phyloP scores from a whole-genome alignment of 2,329 filamentous ascomycete genomes.

The Colletotrichum orbiculare region DNA sequence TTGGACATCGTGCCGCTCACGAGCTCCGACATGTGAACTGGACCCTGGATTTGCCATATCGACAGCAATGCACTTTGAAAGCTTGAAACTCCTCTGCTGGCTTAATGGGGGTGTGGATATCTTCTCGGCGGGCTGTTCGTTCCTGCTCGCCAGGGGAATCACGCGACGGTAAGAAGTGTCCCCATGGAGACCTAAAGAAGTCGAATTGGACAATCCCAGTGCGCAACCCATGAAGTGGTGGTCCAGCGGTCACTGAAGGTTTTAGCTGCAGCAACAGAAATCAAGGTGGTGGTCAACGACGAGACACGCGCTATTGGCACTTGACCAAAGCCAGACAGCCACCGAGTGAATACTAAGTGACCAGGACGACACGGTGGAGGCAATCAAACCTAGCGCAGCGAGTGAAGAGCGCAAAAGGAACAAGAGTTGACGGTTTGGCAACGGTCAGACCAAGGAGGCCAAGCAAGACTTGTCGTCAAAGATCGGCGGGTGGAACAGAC shows the following conservation, averaged over 20 bases:
- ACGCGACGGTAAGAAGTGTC: not conserved
- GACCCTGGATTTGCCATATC: constrained; percentile 30
- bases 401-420: constrained; percentile 5
- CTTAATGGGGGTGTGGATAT: not conserved
- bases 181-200: constrained; percentile 6
- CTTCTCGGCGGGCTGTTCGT: constrained; percentile 2
- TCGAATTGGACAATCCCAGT: not conserved
- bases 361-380: constrained; percentile 15
- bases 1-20: constrained; percentile 14
- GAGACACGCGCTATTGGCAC: constrained; percentile 21
- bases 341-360: not conserved
- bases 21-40: constrained; percentile 14
- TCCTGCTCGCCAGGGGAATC: constrained; percentile 12
- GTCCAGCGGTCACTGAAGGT: not conserved
- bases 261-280: not conserved
- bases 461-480: constrained; percentile 37
- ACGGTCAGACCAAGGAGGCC: constrained; percentile 22
- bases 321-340: constrained; percentile 17
- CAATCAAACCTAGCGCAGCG: not conserved
- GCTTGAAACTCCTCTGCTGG: constrained; percentile 29
- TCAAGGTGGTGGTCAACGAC: constrained; percentile 4
- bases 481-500: constrained; percentile 33
- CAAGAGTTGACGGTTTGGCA: constrained; percentile 19
- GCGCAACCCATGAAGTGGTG: too few species aligned
- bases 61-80: constrained; percentile 24